Evolutionary conservation across 2,329 filamentous ascomycete species (phyloP).

Genomic region (Lecanicillium sp.): DNA sequence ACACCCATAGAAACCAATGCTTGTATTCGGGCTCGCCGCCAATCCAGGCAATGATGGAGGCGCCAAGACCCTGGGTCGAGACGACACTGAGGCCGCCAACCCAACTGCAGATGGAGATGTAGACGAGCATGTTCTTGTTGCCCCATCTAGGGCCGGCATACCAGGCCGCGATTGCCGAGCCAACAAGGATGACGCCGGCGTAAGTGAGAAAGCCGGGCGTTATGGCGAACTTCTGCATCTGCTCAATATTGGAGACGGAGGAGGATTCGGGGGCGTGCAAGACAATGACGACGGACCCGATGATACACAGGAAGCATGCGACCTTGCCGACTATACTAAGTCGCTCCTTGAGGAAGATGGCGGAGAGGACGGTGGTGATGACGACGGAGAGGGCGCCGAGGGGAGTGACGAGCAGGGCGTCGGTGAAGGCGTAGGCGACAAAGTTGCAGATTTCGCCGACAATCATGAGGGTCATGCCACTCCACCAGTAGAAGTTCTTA

Average conservation of each 20-base stretch:
- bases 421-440: constrained; percentile 92
- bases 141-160: constrained; percentile 84
- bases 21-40: constrained; percentile 84
- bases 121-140: constrained; percentile 96
- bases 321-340: constrained; percentile 95
- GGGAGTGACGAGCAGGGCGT: constrained; percentile 91
- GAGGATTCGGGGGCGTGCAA: constrained; percentile 86
- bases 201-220: constrained; percentile 81
- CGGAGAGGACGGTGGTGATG: constrained; percentile 81
- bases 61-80: constrained; percentile 84
- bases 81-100: constrained; percentile 93
- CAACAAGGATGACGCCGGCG: constrained; percentile 74
- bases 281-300: constrained; percentile 89
- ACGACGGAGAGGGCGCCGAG: constrained; percentile 89
- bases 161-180: constrained; percentile 63
- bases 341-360: constrained; percentile 92
- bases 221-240: constrained; percentile 86
- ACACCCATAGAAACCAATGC: constrained; percentile 92
- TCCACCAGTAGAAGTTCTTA: constrained; percentile 93
- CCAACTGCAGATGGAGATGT: constrained; percentile 92
- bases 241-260: constrained; percentile 79
- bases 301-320: constrained; percentile 89
- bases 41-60: constrained; percentile 83
- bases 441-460: constrained; percentile 96
- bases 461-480: constrained; percentile 95